Base-by-base conservation (phyloP, 225 moss, liverwort and hornwort species). In the Ulota crispa region DNA sequence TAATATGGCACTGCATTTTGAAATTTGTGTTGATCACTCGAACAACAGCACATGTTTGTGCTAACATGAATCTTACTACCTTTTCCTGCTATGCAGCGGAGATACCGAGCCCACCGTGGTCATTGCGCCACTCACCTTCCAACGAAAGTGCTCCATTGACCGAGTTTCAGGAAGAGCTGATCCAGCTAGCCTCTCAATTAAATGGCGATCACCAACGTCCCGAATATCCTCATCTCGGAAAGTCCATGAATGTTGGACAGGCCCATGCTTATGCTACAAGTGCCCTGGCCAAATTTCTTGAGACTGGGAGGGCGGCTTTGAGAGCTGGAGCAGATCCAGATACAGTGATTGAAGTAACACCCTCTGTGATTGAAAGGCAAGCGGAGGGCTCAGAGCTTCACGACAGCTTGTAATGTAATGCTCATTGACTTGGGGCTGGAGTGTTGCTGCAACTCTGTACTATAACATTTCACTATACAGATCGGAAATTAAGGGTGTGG, bases 101-200 rank as follows among this genome's bases (percentile, higher is more conserved):
- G 81, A 89, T 99, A 89, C 99, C 99, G n/a, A 92, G 80, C 76
- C 86, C 96, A 23, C 96, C 94, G 4, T 94, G 94, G 98, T 96
- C 99, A 54, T 81, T 99, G 89, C 94, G 99, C 54, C 99, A 96
- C 78, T 88, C 89, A 4, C 91, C 96, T 37, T 68, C 91, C 13
- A 85, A 99, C 56, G 99, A 99, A 79, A 86, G 80, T 81, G 92
- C 93, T 26, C 87, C 90, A 13, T 78, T 99, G 54, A 99, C 99
- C 1, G 90, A 99, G 84, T 99, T 99, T 77, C 99, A 99, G 84
- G 89, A 93, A 56, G 99, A 99, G 79, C 71, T 99, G 74, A 91
- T 99, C 60, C 96, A 96, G 83, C 84, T 99, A 61, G 96, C 99
- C 73, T 96, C 99, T 34, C 99, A 99, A 83, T 85, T 99, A 28